A percentile compares a stretch with the other conserved stretches of the same genome.
phyloP scores from a whole-genome alignment of 106 monocot genomes.

The Triglochin maritima region DNA sequence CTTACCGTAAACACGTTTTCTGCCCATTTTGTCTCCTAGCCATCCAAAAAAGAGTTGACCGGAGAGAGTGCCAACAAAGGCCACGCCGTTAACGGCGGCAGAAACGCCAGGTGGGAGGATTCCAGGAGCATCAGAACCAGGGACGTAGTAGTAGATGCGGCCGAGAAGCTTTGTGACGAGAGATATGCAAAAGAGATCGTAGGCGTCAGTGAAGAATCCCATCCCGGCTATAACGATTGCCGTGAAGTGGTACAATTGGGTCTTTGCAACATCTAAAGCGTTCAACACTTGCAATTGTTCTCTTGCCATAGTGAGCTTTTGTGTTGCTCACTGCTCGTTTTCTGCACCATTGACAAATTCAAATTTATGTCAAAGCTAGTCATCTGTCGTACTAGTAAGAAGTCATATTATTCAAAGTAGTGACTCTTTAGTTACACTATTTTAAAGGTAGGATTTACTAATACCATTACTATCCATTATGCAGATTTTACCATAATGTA shows the following conservation, averaged over 20 bases:
- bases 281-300: conserved; percentile 16
- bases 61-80: conserved; percentile 12
- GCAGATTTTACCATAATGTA: no score
- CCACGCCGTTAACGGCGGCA: conserved; percentile 13
- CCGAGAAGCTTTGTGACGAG: conserved; percentile 78
- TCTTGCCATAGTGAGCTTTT: neutral
- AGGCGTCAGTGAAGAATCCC: conserved; percentile 96
- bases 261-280: conserved; percentile 47
- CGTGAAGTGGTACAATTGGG: conserved; percentile 74
- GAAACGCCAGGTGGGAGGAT: conserved; percentile 7
- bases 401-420: no score
- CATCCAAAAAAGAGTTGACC: conserved; percentile 17
- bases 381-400: no score
- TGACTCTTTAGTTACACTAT: no score
- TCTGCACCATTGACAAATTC: no score
- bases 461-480: no score
- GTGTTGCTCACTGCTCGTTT: neutral
- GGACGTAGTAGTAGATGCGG: conserved; percentile 47
- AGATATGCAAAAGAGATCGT: conserved; percentile 84
- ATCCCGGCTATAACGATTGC: conserved; percentile 77
- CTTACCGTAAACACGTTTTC: conserved; percentile 3
- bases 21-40: conserved; percentile 16
- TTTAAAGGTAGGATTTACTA: no score
- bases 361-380: no score
- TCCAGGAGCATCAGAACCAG: neutral